phyloP scores from a whole-genome alignment of 2,329 filamentous ascomycete genomes.

The Aspergillus sp. region DNA sequence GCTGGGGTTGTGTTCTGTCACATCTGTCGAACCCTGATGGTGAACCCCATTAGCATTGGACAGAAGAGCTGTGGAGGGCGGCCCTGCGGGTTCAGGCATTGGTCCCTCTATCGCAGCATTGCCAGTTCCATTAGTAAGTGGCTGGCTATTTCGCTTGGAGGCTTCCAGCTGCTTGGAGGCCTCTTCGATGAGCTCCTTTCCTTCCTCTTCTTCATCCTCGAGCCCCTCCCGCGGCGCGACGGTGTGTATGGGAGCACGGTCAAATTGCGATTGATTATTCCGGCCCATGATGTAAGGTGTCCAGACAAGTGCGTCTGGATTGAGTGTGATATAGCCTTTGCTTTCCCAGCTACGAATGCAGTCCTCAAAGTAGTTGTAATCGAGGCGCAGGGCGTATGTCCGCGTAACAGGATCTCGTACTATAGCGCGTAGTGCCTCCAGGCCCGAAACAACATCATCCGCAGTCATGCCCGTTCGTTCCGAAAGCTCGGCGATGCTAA shows the following conservation, averaged over 20 bases:
- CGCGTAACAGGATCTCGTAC: constrained; percentile 87
- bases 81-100: constrained; percentile 31
- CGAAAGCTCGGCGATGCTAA: constrained; percentile 61
- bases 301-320: constrained; percentile 81
- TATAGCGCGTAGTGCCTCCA: constrained; percentile 85
- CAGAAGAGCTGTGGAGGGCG: constrained; percentile 35
- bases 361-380: constrained; percentile 79
- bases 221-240: constrained; percentile 79
- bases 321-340: constrained; percentile 83
- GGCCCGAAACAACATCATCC: constrained; percentile 90
- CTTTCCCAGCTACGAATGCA: constrained; percentile 87
- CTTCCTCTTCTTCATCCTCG: constrained; percentile 35
- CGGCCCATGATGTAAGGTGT: constrained; percentile 96
- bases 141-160: constrained; percentile 15
- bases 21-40: constrained; percentile 18
- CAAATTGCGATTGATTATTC: constrained; percentile 76
- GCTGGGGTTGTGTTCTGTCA: constrained; percentile 9
- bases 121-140: constrained; percentile 17
- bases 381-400: constrained; percentile 84
- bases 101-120: constrained; percentile 13
- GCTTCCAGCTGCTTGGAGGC: constrained; percentile 8
- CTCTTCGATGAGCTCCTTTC: constrained; percentile 22
- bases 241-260: constrained; percentile 78
- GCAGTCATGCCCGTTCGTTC: constrained; percentile 92
- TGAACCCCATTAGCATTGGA: constrained; percentile 30